Evolutionary conservation across 2,329 filamentous ascomycete genomes (phyloP), one percentile per base, ranked within the genome.

Genomic region (Clonostachys rosea): DNA sequence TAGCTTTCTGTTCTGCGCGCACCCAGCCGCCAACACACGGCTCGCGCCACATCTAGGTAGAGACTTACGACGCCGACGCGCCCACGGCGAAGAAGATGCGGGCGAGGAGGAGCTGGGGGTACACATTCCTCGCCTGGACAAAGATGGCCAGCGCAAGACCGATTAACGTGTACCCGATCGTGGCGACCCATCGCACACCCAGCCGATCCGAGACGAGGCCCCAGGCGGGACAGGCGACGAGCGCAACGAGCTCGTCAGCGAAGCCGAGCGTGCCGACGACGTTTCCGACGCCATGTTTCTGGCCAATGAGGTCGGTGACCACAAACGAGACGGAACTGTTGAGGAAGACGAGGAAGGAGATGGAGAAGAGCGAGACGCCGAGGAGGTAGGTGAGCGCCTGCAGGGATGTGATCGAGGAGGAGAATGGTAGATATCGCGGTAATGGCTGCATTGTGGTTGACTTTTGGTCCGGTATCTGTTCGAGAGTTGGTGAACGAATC

Each of bases 41-140:
- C 36, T n/a, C 2, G 3, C 14, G 7, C 14, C 1, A 20, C 40
- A n/a, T 16, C 24, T 5, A 10, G 9, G n/a, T n/a, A n/a, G n/a
- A n/a, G 6, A 65, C 78, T 69, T 61, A 91, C 76, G 88, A 84
- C 18, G 92, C 94, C n/a, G 91, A 91, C 17, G 89, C 94, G 20
- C 94, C 94, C 16, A 96, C 57, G 54, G 91, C 94, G 67, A 99
- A 99, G 47, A 95, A 73, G 44, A 97, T 73, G 54, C 94, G 79
- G 47, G 88, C 91, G 40, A 96, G 71, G 47, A 97, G 71, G 55
- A 99, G 73, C 63, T 95, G 86, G 10, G 94, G 92, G 67, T 96
- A 96, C 9, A 96, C 82, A 67, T 91, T 90, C 55, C 74, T 77
- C 30, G 89, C 89, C 74, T 95, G 89, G 24, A 96, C 91, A 59